A percentile compares a stretch with the other conserved stretches of the same genome.
phyloP scores from a whole-genome alignment of 116 monocot species.

The Cymodocea nodosa region DNA sequence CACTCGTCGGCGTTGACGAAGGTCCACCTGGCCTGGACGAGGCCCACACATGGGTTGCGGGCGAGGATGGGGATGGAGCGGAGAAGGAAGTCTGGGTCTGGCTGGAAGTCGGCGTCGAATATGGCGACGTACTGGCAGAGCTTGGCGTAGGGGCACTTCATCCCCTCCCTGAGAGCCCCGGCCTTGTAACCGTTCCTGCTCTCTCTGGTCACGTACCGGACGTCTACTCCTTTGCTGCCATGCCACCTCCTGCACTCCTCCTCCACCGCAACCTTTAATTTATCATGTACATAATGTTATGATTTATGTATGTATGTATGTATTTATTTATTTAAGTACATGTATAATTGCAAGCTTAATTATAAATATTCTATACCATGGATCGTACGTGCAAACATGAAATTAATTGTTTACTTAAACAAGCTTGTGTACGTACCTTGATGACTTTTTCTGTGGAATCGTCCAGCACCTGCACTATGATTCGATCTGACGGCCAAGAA shows the following conservation, averaged over 20 bases:
- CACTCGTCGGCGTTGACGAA: slow-evolving; percentile 32
- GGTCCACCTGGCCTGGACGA: slow-evolving; percentile 83
- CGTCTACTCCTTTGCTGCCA: slow-evolving; percentile 64
- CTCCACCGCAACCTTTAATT: slow-evolving; percentile 57
- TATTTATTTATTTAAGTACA: not conserved
- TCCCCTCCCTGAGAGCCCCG: slow-evolving; percentile 64
- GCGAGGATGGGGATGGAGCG: slow-evolving; percentile 61
- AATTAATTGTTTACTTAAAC: not conserved
- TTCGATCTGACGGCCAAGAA: slow-evolving; percentile 18
- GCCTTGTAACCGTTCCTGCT: slow-evolving; percentile 80
- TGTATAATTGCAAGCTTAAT: too few relatives aligned
- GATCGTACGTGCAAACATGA: not conserved
- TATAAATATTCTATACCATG: not conserved
- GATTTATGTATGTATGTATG: not conserved
- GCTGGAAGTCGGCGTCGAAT: slow-evolving; percentile 90
- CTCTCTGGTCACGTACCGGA: slow-evolving; percentile 59
- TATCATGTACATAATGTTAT: not conserved
- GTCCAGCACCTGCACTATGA: slow-evolving; percentile 20
- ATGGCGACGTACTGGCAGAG: slow-evolving; percentile 66
- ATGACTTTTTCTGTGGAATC: slow-evolving; percentile 19
- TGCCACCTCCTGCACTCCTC: slow-evolving; percentile 57
- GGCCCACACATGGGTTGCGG: slow-evolving; percentile 58
- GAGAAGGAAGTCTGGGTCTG: slow-evolving; percentile 71
- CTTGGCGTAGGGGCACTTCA: slow-evolving; percentile 61
- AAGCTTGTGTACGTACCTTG: slow-evolving; percentile 7